Base-by-base conservation (phyloP, 2,329 filamentous ascomycete species). In the Hypomyces perniciosus region DNA sequence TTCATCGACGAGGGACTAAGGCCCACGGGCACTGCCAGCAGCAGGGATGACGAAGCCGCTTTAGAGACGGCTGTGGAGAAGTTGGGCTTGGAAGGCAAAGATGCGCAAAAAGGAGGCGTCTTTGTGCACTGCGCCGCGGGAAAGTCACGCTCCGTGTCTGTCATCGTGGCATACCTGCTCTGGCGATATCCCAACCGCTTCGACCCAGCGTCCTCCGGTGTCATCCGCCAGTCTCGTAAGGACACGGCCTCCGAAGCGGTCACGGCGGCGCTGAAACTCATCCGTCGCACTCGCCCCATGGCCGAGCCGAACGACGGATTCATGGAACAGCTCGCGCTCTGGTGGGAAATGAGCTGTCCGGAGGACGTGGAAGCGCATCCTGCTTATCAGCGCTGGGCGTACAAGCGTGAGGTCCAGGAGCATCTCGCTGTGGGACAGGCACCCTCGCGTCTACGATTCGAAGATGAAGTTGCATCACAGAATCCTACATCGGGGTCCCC, bases 241-340 rank as follows among this genome's bases (percentile, higher is more conserved):
- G 65, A 68, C 10, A 72, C 70, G 3, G 70, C 75, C 2, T 51
- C 57, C 4, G 66, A 70, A 7, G 82, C 86, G 26, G 76, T 81
- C 4, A 54, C 62, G n/a, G 65, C 67, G 42, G 90, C 91, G 2
- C 72, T 97, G 45, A 73, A 76, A 28, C 77, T 85, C 57, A 74
- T 97, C 46, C 82, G 84, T 48, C 71, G 85, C 63, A 80, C 79
- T 40, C 83, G 92, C 37, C 81, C 86, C 12, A 80, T 93, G 49
- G 91, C 86, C 54, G 89, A 95, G 63, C 93, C 93, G 4, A 99
- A 99, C 65, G 74, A 82, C 31, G 92, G 91, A 29, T 99, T 99
- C 76, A 90, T 92, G 83, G 74, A 82, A 46, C 93, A 99, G 69
- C 78, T 99, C 5, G 77, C 86, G 58, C 74, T 97, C 48, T 99